A percentile compares a stretch with the other conserved stretches of the same genome.
Conservation (phyloP, 179 eudicot species). For the Silene vulgaris region DNA sequence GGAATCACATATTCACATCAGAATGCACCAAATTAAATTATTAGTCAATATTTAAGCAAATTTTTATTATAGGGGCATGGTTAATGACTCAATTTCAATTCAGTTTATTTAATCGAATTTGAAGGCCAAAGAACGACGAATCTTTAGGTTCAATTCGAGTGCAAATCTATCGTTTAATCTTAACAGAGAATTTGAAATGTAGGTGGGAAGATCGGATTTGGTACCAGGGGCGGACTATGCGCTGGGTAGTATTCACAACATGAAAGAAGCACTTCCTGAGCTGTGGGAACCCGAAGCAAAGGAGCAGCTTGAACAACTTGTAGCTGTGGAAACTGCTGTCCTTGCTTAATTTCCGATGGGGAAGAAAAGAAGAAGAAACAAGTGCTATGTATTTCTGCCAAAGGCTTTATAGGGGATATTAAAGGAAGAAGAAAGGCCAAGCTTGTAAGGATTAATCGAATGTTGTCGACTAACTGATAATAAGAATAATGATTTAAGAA, state of each 20-base stretch:
- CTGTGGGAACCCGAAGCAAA: conserved; percentile 51
- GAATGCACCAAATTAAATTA: conserved; percentile 1
- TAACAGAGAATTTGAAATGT: conserved; percentile 19
- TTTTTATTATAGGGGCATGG: background rate
- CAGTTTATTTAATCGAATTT: too few species aligned
- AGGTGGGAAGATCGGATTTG: conserved; percentile 74
- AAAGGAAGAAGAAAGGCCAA: background rate
- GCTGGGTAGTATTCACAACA: conserved; percentile 75
- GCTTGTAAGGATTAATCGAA: background rate
- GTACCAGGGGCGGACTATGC: conserved; percentile 84
- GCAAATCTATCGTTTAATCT: too few species aligned
- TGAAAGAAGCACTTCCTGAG: conserved; percentile 78
- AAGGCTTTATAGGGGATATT: conserved; percentile 4
- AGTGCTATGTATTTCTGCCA: conserved; percentile 5
- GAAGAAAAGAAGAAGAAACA: background rate
- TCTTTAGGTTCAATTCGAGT: too few species aligned
- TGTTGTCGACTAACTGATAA: background rate
- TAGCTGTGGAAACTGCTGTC: conserved; percentile 29
- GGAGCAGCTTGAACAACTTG: conserved; percentile 23
- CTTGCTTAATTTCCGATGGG: conserved; percentile 18
- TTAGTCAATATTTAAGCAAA: too few species aligned
- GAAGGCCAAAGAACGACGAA: too few species aligned
- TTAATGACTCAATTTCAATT: too few species aligned
- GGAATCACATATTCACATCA: background rate
- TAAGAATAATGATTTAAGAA: conserved; percentile 12